A percentile compares a stretch with the other conserved stretches of the same genome.
These are phyloP conservation scores for Bauhinia variegata DNA, from an alignment of 306 rosid genomes.

Conservation along the genomic window DNA sequence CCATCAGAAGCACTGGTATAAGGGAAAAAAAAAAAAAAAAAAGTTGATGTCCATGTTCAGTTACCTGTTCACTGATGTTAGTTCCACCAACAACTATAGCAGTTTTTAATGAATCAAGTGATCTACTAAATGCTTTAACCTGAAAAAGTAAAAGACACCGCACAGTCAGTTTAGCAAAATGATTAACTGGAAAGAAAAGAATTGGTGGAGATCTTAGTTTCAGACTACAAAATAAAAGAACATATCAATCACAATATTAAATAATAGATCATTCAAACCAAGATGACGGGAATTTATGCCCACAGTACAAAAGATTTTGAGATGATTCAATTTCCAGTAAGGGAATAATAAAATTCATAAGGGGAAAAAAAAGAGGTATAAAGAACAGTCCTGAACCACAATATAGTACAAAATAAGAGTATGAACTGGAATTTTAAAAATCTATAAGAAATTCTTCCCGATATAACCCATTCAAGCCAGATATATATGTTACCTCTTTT, in stretches of 20 bases:
- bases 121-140: constrained; percentile 88
- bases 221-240: constrained; percentile 2
- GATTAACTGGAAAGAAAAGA: constrained; percentile 1
- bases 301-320: constrained; percentile 9
- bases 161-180: constrained; percentile 27
- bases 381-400: not conserved
- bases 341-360: not conserved
- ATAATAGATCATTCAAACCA: constrained; percentile 13
- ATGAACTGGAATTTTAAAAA: constrained; percentile 12
- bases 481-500: constrained; percentile 64
- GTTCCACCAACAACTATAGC: constrained; percentile 92
- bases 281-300: constrained; percentile 9
- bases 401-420: constrained; percentile 4
- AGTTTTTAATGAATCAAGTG: constrained; percentile 71
- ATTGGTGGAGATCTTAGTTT: not conserved
- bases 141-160: constrained; percentile 42
- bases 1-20: constrained; percentile 13
- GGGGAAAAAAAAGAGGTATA: not conserved
- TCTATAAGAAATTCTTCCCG: constrained; percentile 7
- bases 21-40: too few species aligned
- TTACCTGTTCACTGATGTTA: constrained; percentile 81
- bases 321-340: constrained; percentile 7
- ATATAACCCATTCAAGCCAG: constrained; percentile 16
- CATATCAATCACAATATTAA: constrained; percentile 5
- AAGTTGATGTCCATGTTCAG: constrained; percentile 25